Percentiles rank a stretch among this genome's conserved stretches.
Conservation (phyloP, 257 asterid species). For the Solanum verrucosum region DNA sequence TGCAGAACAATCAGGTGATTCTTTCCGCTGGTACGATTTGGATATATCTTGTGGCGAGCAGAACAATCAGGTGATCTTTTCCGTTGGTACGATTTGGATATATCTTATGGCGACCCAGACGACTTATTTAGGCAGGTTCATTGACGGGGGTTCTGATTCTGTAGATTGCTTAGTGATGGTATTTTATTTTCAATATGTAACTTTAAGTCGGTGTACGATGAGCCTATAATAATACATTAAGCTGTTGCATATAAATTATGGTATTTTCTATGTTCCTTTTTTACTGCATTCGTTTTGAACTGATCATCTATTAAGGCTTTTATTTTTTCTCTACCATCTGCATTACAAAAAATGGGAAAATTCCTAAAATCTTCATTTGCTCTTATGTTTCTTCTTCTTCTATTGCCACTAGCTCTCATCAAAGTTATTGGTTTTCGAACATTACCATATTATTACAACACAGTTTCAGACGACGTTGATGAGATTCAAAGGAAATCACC, state of each 20-base stretch:
- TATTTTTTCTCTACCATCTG: not conserved
- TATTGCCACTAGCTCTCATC: not conserved
- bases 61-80: not conserved
- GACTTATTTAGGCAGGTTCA: not conserved
- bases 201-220: not conserved
- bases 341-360: not conserved
- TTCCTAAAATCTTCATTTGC: not conserved
- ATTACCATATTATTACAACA: not conserved
- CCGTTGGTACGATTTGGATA: not conserved
- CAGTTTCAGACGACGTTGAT: slow-evolving; percentile 5
- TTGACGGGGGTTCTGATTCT: not conserved
- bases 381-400: not conserved
- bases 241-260: not conserved
- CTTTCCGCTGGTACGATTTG: not conserved
- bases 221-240: not conserved
- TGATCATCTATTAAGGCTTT: not conserved
- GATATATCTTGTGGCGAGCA: not conserved
- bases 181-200: not conserved
- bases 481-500: not conserved
- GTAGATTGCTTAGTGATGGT: not conserved
- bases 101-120: not conserved
- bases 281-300: not conserved
- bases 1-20: not conserved
- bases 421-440: not conserved
- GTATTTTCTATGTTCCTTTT: not conserved